These are phyloP conservation scores for Sphaerosporella brunnea DNA, from an alignment of 495 filamentous ascomycete species.

Conservation along the genomic window DNA sequence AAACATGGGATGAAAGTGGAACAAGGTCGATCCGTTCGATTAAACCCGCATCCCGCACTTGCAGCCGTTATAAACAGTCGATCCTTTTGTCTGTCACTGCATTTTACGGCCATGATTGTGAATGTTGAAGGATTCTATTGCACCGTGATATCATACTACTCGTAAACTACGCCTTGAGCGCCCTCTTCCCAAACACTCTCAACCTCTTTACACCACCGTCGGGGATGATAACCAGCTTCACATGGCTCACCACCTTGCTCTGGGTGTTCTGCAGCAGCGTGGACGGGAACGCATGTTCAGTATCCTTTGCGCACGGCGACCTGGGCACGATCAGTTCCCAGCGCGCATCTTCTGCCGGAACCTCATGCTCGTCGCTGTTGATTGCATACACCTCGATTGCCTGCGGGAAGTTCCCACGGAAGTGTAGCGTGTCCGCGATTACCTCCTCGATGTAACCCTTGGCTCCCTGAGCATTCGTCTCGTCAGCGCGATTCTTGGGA, in stretches of 20 bases:
- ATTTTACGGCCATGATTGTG: too few relatives aligned
- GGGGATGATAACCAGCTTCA: slow-evolving; percentile 78
- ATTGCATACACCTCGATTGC: slow-evolving; percentile 53
- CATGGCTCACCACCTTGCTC: slow-evolving; percentile 50
- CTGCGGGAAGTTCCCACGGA: slow-evolving; percentile 76
- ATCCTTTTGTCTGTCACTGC: too few relatives aligned
- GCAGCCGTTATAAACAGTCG: too few relatives aligned
- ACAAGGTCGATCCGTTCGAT: too few relatives aligned
- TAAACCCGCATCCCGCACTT: too few relatives aligned
- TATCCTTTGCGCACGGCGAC: slow-evolving; percentile 61
- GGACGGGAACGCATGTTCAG: slow-evolving; percentile 51
- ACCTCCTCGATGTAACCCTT: slow-evolving; percentile 51
- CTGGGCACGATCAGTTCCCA: slow-evolving; percentile 54
- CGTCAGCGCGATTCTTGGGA: too few relatives aligned
- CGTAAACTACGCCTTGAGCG: too few relatives aligned
- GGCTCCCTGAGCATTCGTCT: slow-evolving; percentile 32
- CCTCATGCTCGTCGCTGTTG: slow-evolving; percentile 26
- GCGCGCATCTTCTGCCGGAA: slow-evolving; percentile 43
- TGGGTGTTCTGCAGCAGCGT: slow-evolving; percentile 28
- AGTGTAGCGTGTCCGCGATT: slow-evolving; percentile 76
- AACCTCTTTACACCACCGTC: slow-evolving; percentile 85
- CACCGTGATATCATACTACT: too few relatives aligned
- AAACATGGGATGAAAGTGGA: too few relatives aligned
- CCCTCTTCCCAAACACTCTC: slow-evolving; percentile 36
- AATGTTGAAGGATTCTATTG: too few relatives aligned